Conservation (phyloP, 2,329 filamentous ascomycete species). For the Ophiostoma perfectum region DNA sequence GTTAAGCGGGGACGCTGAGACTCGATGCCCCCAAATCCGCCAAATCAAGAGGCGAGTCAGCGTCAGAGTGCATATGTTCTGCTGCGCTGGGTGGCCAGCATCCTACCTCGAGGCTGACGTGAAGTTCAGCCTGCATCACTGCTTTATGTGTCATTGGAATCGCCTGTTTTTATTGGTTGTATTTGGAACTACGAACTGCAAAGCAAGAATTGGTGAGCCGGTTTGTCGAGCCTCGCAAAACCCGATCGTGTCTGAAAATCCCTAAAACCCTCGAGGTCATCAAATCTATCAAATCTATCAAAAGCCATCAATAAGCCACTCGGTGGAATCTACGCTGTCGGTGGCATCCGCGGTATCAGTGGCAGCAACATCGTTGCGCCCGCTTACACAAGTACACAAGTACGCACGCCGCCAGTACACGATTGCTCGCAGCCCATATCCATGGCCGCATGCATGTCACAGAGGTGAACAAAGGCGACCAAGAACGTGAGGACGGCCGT, state of each 20-base stretch:
- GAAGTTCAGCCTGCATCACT: not conserved
- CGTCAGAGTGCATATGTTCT: not conserved
- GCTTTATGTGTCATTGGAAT: not conserved
- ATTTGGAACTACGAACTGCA: no score
- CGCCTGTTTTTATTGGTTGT: not conserved
- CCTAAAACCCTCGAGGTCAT: no score
- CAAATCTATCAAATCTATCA: not conserved
- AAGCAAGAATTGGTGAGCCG: no score
- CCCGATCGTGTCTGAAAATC: no score
- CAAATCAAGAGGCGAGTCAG: not conserved
- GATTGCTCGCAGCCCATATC: not conserved
- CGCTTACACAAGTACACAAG: not conserved
- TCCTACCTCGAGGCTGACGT: not conserved
- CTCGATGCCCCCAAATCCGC: not conserved
- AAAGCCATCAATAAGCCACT: not conserved
- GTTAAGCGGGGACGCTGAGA: conserved; percentile 6
- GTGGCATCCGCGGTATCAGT: not conserved
- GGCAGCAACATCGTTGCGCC: not conserved
- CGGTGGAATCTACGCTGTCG: not conserved
- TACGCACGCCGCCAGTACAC: not conserved
- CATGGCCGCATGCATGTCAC: not conserved
- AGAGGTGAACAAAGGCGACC: not conserved
- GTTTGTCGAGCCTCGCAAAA: no score
- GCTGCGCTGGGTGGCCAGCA: not conserved
- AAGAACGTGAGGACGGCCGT: not conserved